Evolutionary conservation across 129 eudicot genomes (phyloP).

Genomic region (Pulicaria dysenterica): DNA sequence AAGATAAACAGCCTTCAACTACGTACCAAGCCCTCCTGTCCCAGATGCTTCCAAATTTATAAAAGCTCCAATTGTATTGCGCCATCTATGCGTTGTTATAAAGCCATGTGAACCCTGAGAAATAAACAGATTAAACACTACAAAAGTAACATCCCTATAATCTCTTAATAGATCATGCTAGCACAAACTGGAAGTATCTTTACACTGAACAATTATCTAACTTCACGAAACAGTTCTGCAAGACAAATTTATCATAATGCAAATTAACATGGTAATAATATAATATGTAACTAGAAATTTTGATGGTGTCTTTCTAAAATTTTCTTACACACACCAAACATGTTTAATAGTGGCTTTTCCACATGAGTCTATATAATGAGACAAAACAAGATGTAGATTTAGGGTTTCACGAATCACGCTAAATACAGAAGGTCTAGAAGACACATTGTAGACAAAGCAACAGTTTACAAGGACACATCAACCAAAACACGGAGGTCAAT

Average conservation of each 20-base stretch:
- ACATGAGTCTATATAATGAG: too few species aligned
- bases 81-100: constrained; percentile 91
- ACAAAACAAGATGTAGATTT: too few species aligned
- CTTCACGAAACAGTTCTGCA: background rate
- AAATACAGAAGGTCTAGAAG: too few species aligned
- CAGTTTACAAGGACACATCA: too few species aligned
- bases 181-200: background rate
- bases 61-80: constrained; percentile 89
- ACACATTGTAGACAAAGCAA: too few species aligned
- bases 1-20: constrained; percentile 17
- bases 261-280: background rate
- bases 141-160: background rate
- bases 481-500: too few species aligned
- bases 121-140: constrained; percentile 13
- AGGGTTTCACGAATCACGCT: too few species aligned
- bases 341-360: too few species aligned
- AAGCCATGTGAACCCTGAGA: constrained; percentile 99
- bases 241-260: background rate
- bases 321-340: too few species aligned
- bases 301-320: too few species aligned
- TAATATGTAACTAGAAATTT: too few species aligned
- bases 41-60: constrained; percentile 95
- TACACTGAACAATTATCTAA: constrained; percentile 7
- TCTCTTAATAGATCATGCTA: constrained; percentile 5
- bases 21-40: constrained; percentile 84